Conservation (phyloP, 164 flowering plant species). For the Nymphaea thermarum region DNA sequence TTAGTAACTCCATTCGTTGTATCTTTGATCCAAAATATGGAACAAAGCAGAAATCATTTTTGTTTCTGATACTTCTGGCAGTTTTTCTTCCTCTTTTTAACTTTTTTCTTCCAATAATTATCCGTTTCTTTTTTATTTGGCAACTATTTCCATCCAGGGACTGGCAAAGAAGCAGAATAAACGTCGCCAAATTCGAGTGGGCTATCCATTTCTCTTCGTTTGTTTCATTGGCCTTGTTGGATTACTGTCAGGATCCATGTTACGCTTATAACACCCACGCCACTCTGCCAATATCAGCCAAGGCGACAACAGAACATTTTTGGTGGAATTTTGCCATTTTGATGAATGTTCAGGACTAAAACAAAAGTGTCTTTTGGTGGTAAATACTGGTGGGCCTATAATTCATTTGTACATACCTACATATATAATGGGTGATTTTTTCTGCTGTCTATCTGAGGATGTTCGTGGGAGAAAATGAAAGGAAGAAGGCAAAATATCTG, state of each 20-base stretch:
- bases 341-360: background rate
- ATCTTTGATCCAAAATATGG: background rate
- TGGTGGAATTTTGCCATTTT: background rate
- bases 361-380: background rate
- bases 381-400: background rate
- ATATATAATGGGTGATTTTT: background rate
- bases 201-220: conserved; percentile 65
- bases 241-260: conserved; percentile 32
- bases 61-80: background rate
- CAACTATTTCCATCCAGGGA: conserved; percentile 16
- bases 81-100: background rate
- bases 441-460: background rate
- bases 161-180: conserved; percentile 17
- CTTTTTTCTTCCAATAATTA: background rate
- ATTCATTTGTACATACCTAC: background rate
- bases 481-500: background rate
- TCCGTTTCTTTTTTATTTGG: background rate
- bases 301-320: background rate
- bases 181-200: conserved; percentile 33
- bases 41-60: background rate
- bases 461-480: background rate
- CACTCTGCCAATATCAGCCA: too few relatives aligned
- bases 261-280: conserved; percentile 3
- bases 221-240: conserved; percentile 55
- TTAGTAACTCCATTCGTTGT: conserved; percentile 15